Evolutionary conservation across 139 green algal genomes (phyloP).

Genomic region (Tetraselmis chui): DNA sequence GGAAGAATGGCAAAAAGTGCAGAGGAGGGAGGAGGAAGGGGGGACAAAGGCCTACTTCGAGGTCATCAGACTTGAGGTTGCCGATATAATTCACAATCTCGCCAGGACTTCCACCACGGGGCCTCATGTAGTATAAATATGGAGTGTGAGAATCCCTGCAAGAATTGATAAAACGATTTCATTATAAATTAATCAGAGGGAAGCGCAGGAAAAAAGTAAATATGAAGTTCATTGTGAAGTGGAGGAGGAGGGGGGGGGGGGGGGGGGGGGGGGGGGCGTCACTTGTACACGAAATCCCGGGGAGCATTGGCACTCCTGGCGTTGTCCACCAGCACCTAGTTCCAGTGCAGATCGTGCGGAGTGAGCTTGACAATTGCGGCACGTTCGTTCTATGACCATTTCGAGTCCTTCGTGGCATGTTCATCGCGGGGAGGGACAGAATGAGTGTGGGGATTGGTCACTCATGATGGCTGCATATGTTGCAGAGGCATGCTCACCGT

Average conservation of each 20-base stretch:
- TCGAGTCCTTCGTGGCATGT: too few relatives aligned
- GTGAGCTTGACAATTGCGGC: too few relatives aligned
- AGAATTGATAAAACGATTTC: not conserved
- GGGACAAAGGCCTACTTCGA: not conserved
- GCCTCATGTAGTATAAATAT: not conserved
- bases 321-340: not conserved
- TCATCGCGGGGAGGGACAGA: not conserved
- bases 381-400: too few relatives aligned
- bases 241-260: too few relatives aligned
- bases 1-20: not conserved
- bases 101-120: not conserved
- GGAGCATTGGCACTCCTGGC: not conserved
- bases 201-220: too few relatives aligned
- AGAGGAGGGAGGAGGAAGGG: not conserved
- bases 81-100: not conserved
- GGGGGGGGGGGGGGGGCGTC: too few relatives aligned
- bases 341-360: too few relatives aligned
- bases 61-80: not conserved
- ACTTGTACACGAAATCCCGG: not conserved
- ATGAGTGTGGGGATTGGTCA: not conserved
- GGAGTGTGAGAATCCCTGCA: not conserved
- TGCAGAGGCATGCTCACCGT: not conserved
- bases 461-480: not conserved
- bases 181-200: not conserved
- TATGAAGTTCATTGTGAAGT: too few relatives aligned